Evolutionary conservation across 2,329 filamentous ascomycete species (phyloP).

Genomic region (Didymella segeticola): DNA sequence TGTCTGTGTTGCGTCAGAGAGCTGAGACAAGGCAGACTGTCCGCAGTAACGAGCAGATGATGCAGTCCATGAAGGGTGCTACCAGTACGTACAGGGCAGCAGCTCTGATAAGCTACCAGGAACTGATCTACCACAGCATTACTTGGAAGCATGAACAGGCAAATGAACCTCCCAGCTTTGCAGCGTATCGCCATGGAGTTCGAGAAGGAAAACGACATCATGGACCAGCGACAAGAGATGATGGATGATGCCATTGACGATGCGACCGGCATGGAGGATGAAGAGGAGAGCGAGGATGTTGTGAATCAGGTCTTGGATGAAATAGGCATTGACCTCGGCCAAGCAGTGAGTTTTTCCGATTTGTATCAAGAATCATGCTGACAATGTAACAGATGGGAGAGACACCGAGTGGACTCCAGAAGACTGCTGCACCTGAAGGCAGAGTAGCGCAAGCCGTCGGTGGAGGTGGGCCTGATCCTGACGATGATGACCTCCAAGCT

Average conservation of each 20-base stretch:
- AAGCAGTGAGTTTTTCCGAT: slow-evolving; percentile 68
- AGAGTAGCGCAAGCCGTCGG: slow-evolving; percentile 88
- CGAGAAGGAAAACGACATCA: slow-evolving; percentile 97
- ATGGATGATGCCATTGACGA: slow-evolving; percentile 99
- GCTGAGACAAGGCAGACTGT: slow-evolving; percentile 71
- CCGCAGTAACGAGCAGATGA: slow-evolving; percentile 99
- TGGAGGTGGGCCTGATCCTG: slow-evolving; percentile 68
- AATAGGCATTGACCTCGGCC: slow-evolving; percentile 91
- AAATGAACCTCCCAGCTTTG: slow-evolving; percentile 94
- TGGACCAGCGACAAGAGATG: slow-evolving; percentile 99
- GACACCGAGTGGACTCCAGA: slow-evolving; percentile 84
- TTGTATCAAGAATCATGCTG: slow-evolving; percentile 13
- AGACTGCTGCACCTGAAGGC: slow-evolving; percentile 72
- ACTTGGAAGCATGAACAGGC: slow-evolving; percentile 94
- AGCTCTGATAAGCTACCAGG: not conserved
- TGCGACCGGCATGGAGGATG: slow-evolving; percentile 86
- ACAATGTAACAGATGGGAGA: slow-evolving; percentile 76
- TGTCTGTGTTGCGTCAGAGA: not conserved
- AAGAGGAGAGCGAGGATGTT: slow-evolving; percentile 96
- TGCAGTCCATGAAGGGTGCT: slow-evolving; percentile 99
- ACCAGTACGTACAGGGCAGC: slow-evolving; percentile 57
- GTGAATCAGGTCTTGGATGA: slow-evolving; percentile 97
- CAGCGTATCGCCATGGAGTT: slow-evolving; percentile 99
- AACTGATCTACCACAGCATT: slow-evolving; percentile 60
- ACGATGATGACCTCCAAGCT: slow-evolving; percentile 95